These are phyloP conservation scores for Zalaria sp. DNA, from an alignment of 2,329 filamentous ascomycete genomes.

Conservation along the genomic window DNA sequence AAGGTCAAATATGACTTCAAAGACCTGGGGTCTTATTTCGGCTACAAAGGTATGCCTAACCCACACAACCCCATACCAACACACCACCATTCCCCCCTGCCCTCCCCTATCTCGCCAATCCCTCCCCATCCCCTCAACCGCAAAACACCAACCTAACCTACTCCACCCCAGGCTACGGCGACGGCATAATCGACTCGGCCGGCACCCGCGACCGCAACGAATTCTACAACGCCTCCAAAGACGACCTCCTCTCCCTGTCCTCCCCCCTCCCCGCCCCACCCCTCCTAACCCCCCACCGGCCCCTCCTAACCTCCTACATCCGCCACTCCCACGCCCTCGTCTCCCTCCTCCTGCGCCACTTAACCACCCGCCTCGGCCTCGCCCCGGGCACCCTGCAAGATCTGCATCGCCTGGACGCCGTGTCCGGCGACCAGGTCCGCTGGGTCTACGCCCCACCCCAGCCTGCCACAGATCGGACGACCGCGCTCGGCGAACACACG, in stretches of 20 bases:
- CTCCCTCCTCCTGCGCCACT: constrained; percentile 26
- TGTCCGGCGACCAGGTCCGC: constrained; percentile 40
- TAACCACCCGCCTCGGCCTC: constrained; percentile 32
- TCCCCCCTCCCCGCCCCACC: constrained; percentile 27
- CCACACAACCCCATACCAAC: not conserved
- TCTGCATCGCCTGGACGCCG: constrained; percentile 29
- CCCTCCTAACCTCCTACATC: constrained; percentile 29
- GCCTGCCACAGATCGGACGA: constrained; percentile 24
- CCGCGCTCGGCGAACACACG: constrained; percentile 38
- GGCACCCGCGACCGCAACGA: constrained; percentile 39
- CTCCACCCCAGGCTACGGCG: constrained; percentile 19
- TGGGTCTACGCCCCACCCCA: constrained; percentile 37
- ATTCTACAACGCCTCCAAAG: constrained; percentile 43
- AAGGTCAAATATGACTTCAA: constrained; percentile 42
- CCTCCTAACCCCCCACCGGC: constrained; percentile 23
- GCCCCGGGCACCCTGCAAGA: constrained; percentile 25
- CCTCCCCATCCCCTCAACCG: too few relatives aligned
- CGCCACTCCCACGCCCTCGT: constrained; percentile 30
- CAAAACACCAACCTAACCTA: too few relatives aligned
- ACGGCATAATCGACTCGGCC: constrained; percentile 29
- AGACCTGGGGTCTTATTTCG: constrained; percentile 36
- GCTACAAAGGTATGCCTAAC: constrained; percentile 21
- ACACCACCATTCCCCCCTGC: not conserved
- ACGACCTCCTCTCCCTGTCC: constrained; percentile 33
- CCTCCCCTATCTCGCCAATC: too few relatives aligned